Base-by-base conservation (phyloP, 2,329 filamentous ascomycete species). In the Neocatenulostroma microsporum region DNA sequence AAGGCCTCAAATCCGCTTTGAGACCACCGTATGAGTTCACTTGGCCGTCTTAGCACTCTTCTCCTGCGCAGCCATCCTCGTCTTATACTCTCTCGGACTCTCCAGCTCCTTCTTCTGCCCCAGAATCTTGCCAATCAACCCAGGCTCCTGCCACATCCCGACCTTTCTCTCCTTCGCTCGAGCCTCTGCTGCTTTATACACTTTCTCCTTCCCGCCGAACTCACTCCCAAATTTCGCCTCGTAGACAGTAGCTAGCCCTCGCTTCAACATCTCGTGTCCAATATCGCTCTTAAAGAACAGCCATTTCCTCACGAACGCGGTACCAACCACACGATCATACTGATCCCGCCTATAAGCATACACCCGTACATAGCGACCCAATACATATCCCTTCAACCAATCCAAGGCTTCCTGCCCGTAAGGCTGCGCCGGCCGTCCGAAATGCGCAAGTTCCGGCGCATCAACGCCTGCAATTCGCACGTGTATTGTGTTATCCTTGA, bases 401-500 rank as follows among this genome's bases (percentile, higher is more conserved):
- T 75, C 65, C 35, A 89, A 69, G 6, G 91, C 86, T 61, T 96
- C 89, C 41, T 76, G 70, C 3, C 84, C 74, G 58, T 78, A 87
- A 1, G 88, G 89, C 62, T 98, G 91, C 8, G 80, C 84, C 18
- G 85, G 82, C 34, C 79, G 76, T 36, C 93, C 93, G 62, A 95
- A 98, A 62, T 98, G 91, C 7, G 88, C 81, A 38, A 84, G 70
- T 63, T 98, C 91, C 2, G 91, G 91, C 9, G 93, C 91, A 61
- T 98, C 91, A 37, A 98, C 68, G 33, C 91, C 91, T 12, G 91
- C 91, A 39, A 98, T 72, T 19, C 91, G 84, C 39, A 98, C 74
- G 34, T 88, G 78, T 49, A 98, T 84, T 82, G 58, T 93, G 53
- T 50, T 36, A 13, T 41, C 44, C 15, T 51, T 50, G 17, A 52